These are phyloP conservation scores for Hortaea sp. DNA, from an alignment of 2,329 filamentous ascomycete genomes.

Conservation along the genomic window DNA sequence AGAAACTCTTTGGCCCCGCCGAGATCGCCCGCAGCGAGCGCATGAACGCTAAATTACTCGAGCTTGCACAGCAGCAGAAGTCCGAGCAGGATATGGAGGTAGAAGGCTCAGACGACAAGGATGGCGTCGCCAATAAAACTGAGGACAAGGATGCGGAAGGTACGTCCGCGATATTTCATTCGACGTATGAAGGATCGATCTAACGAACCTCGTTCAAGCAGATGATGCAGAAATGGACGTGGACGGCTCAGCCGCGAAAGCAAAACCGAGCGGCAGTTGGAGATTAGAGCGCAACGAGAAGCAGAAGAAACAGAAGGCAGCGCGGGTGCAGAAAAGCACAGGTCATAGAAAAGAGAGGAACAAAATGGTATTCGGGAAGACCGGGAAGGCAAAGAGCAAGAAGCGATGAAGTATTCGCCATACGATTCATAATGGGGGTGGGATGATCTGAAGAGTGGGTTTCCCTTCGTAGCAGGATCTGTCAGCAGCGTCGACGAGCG, in stretches of 20 bases:
- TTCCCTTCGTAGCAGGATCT: too few species aligned
- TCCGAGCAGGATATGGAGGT: constrained; percentile 25
- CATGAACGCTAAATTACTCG: constrained; percentile 75
- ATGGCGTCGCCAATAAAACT: constrained; percentile 9
- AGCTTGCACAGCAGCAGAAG: constrained; percentile 67
- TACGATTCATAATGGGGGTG: too few species aligned
- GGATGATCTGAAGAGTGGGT: too few species aligned
- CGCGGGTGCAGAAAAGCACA: constrained; percentile 7
- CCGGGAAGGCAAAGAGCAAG: constrained; percentile 4
- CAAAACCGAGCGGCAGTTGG: constrained; percentile 1
- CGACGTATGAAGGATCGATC: not conserved
- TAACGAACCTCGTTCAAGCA: not conserved
- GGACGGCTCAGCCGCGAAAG: not conserved
- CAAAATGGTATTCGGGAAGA: constrained; percentile 8
- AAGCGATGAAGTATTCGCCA: not conserved
- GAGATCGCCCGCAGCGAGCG: constrained; percentile 71
- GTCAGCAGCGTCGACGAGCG: too few species aligned
- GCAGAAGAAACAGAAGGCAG: constrained; percentile 4
- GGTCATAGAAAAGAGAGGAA: constrained; percentile 6
- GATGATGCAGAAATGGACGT: constrained; percentile 7
- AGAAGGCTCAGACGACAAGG: constrained; percentile 7
- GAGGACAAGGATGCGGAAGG: constrained; percentile 4
- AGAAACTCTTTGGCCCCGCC: constrained; percentile 72
- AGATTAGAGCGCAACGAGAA: constrained; percentile 4
- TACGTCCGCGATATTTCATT: not conserved